phyloP scores from a whole-genome alignment of 768 basidiomycete genomes.

The Lepiota venenata region DNA sequence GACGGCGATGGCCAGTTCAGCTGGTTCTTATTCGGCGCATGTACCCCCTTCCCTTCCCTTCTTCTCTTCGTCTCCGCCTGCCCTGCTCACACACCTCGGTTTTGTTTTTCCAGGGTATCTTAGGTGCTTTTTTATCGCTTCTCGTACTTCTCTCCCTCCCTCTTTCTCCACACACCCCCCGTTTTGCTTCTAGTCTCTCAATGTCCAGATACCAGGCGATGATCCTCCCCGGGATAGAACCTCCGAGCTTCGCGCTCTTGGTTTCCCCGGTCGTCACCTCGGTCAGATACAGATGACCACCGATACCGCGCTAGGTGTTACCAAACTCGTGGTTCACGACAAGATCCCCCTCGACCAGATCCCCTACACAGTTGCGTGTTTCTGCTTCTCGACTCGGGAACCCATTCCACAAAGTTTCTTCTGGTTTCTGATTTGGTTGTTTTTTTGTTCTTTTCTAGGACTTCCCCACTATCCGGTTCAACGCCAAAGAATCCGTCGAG shows the following conservation, averaged over 20 bases:
- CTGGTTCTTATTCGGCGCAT: conserved; percentile 89
- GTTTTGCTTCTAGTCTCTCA: background rate
- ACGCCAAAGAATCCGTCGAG: conserved; percentile 85
- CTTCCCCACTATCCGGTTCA: conserved; percentile 87
- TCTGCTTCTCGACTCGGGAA: background rate
- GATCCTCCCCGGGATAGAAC: conserved; percentile 96
- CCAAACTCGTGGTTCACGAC: conserved; percentile 78
- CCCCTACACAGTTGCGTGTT: conserved; percentile 59
- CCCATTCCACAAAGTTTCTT: background rate
- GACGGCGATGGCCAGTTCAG: conserved; percentile 77
- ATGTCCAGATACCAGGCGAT: conserved; percentile 56
- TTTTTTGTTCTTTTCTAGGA: no score
- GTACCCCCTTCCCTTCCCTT: conserved; percentile 19
- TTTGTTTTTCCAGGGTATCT: conserved; percentile 28
- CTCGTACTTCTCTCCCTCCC: background rate
- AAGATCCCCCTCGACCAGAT: conserved; percentile 72
- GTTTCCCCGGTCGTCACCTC: conserved; percentile 84
- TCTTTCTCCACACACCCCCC: no score
- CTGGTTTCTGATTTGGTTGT: background rate
- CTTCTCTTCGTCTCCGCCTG: background rate
- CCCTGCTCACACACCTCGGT: conserved; percentile 1
- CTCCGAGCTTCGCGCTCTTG: conserved; percentile 77
- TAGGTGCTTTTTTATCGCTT: conserved; percentile 20
- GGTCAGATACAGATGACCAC: conserved; percentile 97
- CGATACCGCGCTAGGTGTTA: conserved; percentile 92